Conservation (phyloP, 106 monocot species). For the Xerophyta viscosa region DNA sequence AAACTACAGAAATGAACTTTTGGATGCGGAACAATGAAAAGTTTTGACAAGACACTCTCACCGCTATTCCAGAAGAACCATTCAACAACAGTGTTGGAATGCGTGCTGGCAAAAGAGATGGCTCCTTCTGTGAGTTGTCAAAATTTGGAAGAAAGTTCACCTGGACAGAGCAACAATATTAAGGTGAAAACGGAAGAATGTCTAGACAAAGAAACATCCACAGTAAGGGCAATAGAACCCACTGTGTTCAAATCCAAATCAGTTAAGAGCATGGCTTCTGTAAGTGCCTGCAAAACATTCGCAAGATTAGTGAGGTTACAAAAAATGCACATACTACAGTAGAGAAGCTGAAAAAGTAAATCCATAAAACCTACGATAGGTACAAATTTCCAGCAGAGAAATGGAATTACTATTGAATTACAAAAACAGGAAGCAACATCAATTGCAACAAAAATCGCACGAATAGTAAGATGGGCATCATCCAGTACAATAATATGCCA, state of each 20-base stretch:
- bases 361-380: no score
- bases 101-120: constrained; percentile 89
- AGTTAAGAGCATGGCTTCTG: constrained; percentile 92
- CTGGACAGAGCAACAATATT: constrained; percentile 41
- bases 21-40: constrained; percentile 9
- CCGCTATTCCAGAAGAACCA: constrained; percentile 98
- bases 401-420: no score
- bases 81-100: constrained; percentile 82
- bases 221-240: no score
- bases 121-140: constrained; percentile 96
- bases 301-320: constrained; percentile 3
- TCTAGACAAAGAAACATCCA: not conserved
- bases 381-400: no score
- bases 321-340: not conserved
- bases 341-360: no score
- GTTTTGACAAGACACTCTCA: constrained; percentile 23
- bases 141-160: constrained; percentile 96
- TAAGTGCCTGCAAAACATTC: constrained; percentile 51
- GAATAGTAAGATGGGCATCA: no score
- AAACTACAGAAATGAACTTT: not conserved
- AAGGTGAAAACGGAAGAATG: no score
- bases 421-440: no score
- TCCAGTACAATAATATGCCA: no score
- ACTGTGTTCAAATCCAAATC: constrained; percentile 92
- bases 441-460: no score